Evolutionary conservation across 2,329 filamentous ascomycete genomes (phyloP), one percentile per base, ranked within the genome.

Genomic region (Arthrobotrys iridis): DNA sequence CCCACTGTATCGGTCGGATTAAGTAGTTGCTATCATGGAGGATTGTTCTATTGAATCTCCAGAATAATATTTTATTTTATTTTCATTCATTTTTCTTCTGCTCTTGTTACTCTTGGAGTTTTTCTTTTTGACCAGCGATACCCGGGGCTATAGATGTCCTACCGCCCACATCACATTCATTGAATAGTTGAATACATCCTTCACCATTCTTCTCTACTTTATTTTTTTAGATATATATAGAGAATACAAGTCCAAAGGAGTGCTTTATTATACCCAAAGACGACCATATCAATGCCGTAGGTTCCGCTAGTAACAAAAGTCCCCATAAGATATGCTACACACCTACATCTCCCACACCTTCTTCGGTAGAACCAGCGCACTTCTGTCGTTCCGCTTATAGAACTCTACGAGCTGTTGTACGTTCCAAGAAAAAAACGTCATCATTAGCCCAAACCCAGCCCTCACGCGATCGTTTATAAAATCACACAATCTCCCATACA

Each of bases 311-410:
- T 10, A n/a, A 18, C 45, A 30, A 43, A 46, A 57, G 28, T n/a
- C 30, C n/a, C 10, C n/a, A 58, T n/a, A 37, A 45, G 40, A n/a
- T 15, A 45, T 5, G n/a, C 13, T 20, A 43, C 50, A 22, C 10
- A 41, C 79, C 73, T 85, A 82, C 80, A 93, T 83, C 78, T 93
- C 90, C 0, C 90, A 90, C 1, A 99, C 93, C 82, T 99, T 99
- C 0, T 93, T 93, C 30, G 95, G 95, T 77, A 99, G 84, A 0
- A 98, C 91, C 71, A 99, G 82, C 8, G 90, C 87, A 79, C 88
- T 93, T 75, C 93, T 87, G 83, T 98, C 94, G 81, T 99, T 99
- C 62, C 95, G 86, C 78, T 90, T 90, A 80, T 95, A 94, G 81
- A 99, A 98, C 81, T 99, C 95, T 1, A 91, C 91, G 59, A 98